These are phyloP conservation scores for Aspergillus hortae DNA, from an alignment of 2,329 filamentous ascomycete genomes.

Conservation along the genomic window DNA sequence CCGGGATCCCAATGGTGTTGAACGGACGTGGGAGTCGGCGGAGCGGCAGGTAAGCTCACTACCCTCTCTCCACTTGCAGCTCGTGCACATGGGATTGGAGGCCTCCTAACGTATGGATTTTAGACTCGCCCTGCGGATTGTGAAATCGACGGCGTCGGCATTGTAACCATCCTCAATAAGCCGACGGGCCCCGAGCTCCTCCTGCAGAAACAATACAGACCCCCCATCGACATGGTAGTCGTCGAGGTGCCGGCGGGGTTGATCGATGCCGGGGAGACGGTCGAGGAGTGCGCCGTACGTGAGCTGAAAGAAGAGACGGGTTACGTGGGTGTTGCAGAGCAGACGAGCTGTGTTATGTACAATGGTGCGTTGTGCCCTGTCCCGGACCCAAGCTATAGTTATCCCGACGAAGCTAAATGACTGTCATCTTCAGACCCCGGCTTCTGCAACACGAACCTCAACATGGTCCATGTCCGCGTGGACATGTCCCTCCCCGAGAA, in stretches of 20 bases:
- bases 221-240: slow-evolving; percentile 55
- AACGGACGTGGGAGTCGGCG: slow-evolving; percentile 44
- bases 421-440: slow-evolving; percentile 38
- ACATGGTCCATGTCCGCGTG: slow-evolving; percentile 66
- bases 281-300: slow-evolving; percentile 54
- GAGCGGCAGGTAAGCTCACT: slow-evolving; percentile 36
- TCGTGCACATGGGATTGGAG: background rate
- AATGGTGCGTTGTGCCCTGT: slow-evolving; percentile 31
- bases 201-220: slow-evolving; percentile 59
- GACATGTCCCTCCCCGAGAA: slow-evolving; percentile 69
- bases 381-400: no score
- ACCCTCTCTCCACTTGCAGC: background rate
- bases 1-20: slow-evolving; percentile 39
- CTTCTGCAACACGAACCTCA: slow-evolving; percentile 49
- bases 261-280: slow-evolving; percentile 56
- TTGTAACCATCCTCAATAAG: slow-evolving; percentile 57
- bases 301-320: slow-evolving; percentile 63
- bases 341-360: slow-evolving; percentile 43
- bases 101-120: background rate
- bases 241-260: slow-evolving; percentile 61
- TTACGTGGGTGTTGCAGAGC: slow-evolving; percentile 50
- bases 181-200: slow-evolving; percentile 49
- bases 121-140: slow-evolving; percentile 50
- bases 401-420: no score
- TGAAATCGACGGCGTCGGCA: slow-evolving; percentile 55